Evolutionary conservation across 495 filamentous ascomycete genomes (phyloP).

Genomic region (Annulohypoxylon moriforme): DNA sequence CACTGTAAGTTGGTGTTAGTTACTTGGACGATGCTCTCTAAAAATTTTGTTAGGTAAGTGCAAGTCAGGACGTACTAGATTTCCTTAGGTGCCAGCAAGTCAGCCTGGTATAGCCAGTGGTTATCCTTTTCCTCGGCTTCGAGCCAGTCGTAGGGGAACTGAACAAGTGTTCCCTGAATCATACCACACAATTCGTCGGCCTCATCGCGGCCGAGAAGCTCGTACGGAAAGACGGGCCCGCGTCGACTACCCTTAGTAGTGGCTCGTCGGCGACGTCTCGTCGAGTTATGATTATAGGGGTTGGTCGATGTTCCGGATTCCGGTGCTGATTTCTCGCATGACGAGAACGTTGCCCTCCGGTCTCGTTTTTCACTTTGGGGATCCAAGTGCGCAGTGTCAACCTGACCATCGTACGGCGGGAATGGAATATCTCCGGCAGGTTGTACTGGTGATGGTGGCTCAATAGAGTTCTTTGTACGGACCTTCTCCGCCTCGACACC

Average conservation of each 20-base stretch:
- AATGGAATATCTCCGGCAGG: slow-evolving; percentile 46
- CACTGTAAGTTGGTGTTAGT: slow-evolving; percentile 29
- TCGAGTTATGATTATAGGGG: slow-evolving; percentile 50
- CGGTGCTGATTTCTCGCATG: slow-evolving; percentile 53
- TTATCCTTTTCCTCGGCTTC: slow-evolving; percentile 88
- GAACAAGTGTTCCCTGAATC: slow-evolving; percentile 88
- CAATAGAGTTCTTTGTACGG: slow-evolving; percentile 31
- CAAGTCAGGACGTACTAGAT: slow-evolving; percentile 82
- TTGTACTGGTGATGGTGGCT: slow-evolving; percentile 45
- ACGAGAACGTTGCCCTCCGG: slow-evolving; percentile 59
- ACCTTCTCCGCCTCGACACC: slow-evolving; percentile 38
- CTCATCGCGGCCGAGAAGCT: slow-evolving; percentile 75
- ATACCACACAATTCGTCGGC: slow-evolving; percentile 83
- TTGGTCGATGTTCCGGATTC: slow-evolving; percentile 45
- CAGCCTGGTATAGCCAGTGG: slow-evolving; percentile 97
- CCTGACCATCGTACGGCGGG: slow-evolving; percentile 44
- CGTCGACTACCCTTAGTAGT: slow-evolving; percentile 80
- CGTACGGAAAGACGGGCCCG: slow-evolving; percentile 73
- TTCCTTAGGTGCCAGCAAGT: slow-evolving; percentile 93
- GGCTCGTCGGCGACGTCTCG: slow-evolving; percentile 70
- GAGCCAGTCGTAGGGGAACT: slow-evolving; percentile 97
- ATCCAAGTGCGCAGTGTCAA: slow-evolving; percentile 35
- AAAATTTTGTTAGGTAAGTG: background rate
- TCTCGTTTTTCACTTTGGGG: slow-evolving; percentile 50
- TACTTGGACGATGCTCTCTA: background rate